A percentile compares a stretch with the other conserved stretches of the same genome.
Evolutionary conservation across 306 rosid species (phyloP).

Genomic region (Begonia peltatifolia): DNA sequence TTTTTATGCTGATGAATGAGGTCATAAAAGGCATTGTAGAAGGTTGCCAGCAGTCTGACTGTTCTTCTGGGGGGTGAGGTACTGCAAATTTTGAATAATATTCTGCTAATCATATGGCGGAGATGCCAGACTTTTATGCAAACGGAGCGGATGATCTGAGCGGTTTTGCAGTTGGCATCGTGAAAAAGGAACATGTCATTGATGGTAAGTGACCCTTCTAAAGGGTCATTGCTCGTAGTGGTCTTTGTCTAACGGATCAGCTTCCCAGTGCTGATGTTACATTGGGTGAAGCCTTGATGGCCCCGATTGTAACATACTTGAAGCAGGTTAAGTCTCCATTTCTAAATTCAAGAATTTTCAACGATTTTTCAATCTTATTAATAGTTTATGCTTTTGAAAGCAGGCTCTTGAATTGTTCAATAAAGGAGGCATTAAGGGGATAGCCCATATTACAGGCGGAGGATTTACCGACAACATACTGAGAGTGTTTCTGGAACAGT

Average conservation of each 20-base stretch:
- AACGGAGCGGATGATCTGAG: constrained; percentile 87
- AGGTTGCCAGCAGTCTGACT: constrained; percentile 86
- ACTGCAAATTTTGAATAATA: constrained; percentile 5
- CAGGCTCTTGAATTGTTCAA: constrained; percentile 66
- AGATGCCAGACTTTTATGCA: constrained; percentile 90
- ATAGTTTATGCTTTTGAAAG: constrained; percentile 8
- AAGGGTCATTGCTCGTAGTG: constrained; percentile 66
- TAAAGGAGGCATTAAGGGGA: constrained; percentile 81
- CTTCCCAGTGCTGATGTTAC: constrained; percentile 50
- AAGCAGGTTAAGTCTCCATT: constrained; percentile 46
- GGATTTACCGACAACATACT: constrained; percentile 93
- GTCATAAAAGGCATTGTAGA: constrained; percentile 81
- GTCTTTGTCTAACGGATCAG: constrained; percentile 46
- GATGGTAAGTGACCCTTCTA: constrained; percentile 23
- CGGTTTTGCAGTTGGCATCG: constrained; percentile 85
- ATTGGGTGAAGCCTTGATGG: constrained; percentile 75
- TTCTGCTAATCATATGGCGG: constrained; percentile 63
- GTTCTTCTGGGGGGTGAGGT: constrained; percentile 97
- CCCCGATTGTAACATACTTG: constrained; percentile 75
- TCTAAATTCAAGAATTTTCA: not conserved
- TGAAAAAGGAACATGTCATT: constrained; percentile 59
- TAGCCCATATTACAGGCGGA: constrained; percentile 86
- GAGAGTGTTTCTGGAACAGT: constrained; percentile 70
- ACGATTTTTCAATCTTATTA: not conserved
- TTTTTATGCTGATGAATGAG: constrained; percentile 15